phyloP scores from a whole-genome alignment of 1,284 basidiomycete species.

The Ceratobasidium sp. region DNA sequence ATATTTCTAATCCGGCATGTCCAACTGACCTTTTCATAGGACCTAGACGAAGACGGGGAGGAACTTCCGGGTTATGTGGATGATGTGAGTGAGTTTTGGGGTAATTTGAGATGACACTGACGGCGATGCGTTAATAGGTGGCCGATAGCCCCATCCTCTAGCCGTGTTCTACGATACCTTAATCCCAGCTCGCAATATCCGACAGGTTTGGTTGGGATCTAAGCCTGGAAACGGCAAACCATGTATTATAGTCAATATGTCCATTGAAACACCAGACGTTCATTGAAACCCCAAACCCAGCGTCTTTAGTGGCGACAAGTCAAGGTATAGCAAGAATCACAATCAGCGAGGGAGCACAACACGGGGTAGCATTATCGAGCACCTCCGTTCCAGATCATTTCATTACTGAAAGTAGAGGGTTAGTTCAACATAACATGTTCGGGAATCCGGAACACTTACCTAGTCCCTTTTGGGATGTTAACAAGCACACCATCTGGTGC shows the following conservation, averaged over 20 bases:
- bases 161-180: neutral
- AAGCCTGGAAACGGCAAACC: neutral
- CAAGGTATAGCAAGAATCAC: too few species aligned
- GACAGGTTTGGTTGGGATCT: neutral
- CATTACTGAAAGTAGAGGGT: neutral
- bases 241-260: neutral
- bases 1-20: neutral
- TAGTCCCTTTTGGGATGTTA: neutral
- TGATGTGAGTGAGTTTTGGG: neutral
- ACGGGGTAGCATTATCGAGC: too few species aligned
- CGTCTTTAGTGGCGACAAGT: too few species aligned
- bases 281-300: neutral
- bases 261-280: neutral
- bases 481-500: slow-evolving; percentile 15
- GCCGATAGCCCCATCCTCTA: neutral
- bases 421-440: neutral
- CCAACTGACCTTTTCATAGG: neutral
- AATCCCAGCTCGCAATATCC: neutral
- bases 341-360: too few species aligned
- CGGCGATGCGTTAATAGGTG: neutral
- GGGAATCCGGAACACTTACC: neutral
- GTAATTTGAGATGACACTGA: neutral
- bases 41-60: slow-evolving; percentile 35
- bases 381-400: slow-evolving; percentile 27
- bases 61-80: neutral